Evolutionary conservation across 2,329 filamentous ascomycete genomes (phyloP).

Genomic region (Leptographium radiaticola): DNA sequence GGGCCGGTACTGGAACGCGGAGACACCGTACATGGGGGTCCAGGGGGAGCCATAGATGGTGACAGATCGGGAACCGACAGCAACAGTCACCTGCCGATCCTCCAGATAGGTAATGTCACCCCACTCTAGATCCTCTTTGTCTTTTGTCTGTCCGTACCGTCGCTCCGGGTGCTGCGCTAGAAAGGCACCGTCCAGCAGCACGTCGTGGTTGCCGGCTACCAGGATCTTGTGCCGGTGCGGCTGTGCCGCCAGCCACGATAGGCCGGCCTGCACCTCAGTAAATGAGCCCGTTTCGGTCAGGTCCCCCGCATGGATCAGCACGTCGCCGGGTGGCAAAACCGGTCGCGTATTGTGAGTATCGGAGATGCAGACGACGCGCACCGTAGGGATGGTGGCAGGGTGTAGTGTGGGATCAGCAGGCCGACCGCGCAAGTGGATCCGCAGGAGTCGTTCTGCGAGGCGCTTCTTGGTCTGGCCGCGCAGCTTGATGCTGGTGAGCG

Average conservation of each 20-base stretch:
- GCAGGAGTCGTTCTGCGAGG: no score
- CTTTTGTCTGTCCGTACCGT: constrained; percentile 9
- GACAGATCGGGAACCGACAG: constrained; percentile 3
- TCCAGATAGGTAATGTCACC: constrained; percentile 13
- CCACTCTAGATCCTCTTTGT: constrained; percentile 12
- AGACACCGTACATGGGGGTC: constrained; percentile 13
- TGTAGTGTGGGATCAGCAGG: no score
- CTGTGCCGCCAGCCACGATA: constrained; percentile 21
- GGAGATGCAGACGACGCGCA: constrained; percentile 21
- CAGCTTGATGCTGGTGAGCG: no score
- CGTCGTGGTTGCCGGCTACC: constrained; percentile 16
- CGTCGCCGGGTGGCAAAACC: constrained; percentile 22
- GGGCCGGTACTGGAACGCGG: constrained; percentile 16
- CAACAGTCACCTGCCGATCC: constrained; percentile 6
- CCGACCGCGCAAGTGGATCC: no score
- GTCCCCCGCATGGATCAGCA: constrained; percentile 29
- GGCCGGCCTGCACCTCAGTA: constrained; percentile 21
- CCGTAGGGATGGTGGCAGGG: no score
- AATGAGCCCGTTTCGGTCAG: constrained; percentile 25
- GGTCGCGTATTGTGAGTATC: constrained; percentile 27
- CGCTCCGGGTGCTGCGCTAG: constrained; percentile 6
- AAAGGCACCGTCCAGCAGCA: constrained; percentile 9
- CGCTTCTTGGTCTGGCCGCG: no score
- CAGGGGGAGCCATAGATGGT: constrained; percentile 14
- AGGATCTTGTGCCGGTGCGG: constrained; percentile 23